Evolutionary conservation across 1,284 basidiomycete genomes (phyloP).

Genomic region (Cryptococcus sp.): DNA sequence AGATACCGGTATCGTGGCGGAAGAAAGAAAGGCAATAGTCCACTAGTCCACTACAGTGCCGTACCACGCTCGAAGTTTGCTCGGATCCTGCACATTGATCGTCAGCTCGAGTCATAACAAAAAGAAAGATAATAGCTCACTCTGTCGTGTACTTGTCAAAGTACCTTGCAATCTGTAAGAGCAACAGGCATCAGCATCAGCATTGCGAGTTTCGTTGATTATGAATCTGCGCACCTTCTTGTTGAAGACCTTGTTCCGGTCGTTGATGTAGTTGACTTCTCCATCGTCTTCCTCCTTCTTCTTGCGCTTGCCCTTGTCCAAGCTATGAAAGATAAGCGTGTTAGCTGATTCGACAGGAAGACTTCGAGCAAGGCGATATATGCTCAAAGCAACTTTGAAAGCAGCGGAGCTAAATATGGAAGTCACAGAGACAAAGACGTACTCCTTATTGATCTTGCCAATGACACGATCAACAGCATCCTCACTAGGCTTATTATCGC

Average conservation of each 20-base stretch:
- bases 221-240: constrained; percentile 70
- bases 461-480: constrained; percentile 93
- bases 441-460: constrained; percentile 90
- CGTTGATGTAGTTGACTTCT: constrained; percentile 99
- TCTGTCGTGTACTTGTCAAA: constrained; percentile 97
- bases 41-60: constrained; percentile 57
- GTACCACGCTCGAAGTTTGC: constrained; percentile 95
- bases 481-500: constrained; percentile 89
- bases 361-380: not conserved
- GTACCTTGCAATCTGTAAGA: constrained; percentile 79
- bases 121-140: constrained; percentile 17
- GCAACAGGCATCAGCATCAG: not conserved
- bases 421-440: constrained; percentile 50
- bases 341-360: not conserved
- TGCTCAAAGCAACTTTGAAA: not conserved
- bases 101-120: not conserved
- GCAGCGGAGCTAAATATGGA: too few species aligned
- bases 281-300: constrained; percentile 89
- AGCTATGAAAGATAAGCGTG: constrained; percentile 54
- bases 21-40: too few species aligned
- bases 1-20: too few species aligned
- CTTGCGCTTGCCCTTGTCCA: constrained; percentile 74
- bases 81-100: constrained; percentile 60
- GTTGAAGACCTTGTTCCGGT: constrained; percentile 97
- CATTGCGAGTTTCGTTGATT: not conserved